Base-by-base conservation (phyloP, 352 stramenopile genomes). In the Globisporangium mamillatum region DNA sequence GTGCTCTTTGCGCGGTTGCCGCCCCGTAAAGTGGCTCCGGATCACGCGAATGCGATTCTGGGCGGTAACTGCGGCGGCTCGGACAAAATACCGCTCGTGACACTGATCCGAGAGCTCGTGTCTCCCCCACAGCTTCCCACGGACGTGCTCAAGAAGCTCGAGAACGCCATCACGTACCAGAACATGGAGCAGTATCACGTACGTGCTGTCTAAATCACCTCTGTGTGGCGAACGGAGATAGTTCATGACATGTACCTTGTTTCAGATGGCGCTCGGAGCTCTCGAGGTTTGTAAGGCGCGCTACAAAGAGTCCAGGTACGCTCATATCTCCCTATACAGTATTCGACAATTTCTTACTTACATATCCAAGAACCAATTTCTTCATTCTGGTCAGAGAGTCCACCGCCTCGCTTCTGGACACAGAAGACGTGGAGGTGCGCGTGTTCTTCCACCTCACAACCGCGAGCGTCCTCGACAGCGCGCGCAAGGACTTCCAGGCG, bases 141-240 rank as follows among this genome's bases (percentile, higher is more conserved):
- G 20, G 74, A 76, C 18, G 69, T 85, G 9, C 72, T 85, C 34
- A 76, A 83, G 16, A 68, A 81, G 55, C 69, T 93, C 16, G 80
- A 90, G 67, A 75, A 74, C 59, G 77, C 75, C 1, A 68, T 93
- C 56, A 85, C 82, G 25, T 89, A 85, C 58, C 85, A 93, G 62
- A 93, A 91, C 63, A 76, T 74, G 53, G 70, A 63, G 4, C 84
- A 91, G 61, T 88, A 75, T 63, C 76, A 91, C 34, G 84, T 93
- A 72, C 27, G 79, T 76, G 25, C 5, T 56, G n/a, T 59, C 2
- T 6, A 18, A 18, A 18, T 20, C 4, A 7, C 14, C 7, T 46
- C 34, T 48, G 22, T 44, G 32, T 1, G 38, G 3, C 8, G 34
- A 44, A 20, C 22, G 12, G 20, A 25, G 25, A 44, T 12, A 29